Evolutionary conservation across 2,329 filamentous ascomycete genomes (phyloP), one percentile per base, ranked within the genome.

Genomic region (Xylaria multiplex): DNA sequence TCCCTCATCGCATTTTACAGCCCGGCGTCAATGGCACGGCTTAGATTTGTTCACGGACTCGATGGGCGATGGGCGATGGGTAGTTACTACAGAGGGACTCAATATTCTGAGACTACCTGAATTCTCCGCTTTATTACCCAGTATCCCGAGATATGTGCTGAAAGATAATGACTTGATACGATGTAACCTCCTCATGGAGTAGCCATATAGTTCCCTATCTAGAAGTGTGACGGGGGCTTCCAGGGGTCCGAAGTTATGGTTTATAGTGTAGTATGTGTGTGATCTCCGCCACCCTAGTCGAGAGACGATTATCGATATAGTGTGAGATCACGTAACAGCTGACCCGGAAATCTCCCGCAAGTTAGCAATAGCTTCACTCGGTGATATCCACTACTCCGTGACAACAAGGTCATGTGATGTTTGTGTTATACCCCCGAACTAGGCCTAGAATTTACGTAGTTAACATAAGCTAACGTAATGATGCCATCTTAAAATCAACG

Each of bases 21-120:
- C 40, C 40, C 46, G 55, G 63, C 32, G 63, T 68, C 56, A 60
- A 56, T 14, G 59, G 55, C 45, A 63, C 40, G 45, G 55, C 40
- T 58, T 66, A 60, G 50, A 63, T 24, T 58, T 46, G 32, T 45
- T 63, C 37, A 27, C 24, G 42, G 27, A 48, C 45, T 30, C 35
- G 1, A 27, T 62, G 48, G 35, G 35, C 11, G 19, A 19, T 19
- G 19, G 19, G 19, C 27, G 27, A 27, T 27, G 27, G 43, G 6
- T 45, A 50, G 22, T 53, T 32, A 30, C 46, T 48, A 22, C 46
- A 40, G 13, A 61, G 40, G 32, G 53, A 37, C 46, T 55, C 30
- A 14, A 37, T 53, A 16, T 13, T 43, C 19, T 30, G 14, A 43
- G 11, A 35, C 1, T n/a, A 24, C 14, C 19, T 27, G 14, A 14